These are phyloP conservation scores for Teunomyces panamensis DNA, from an alignment of 805 yeast genomes.

Conservation along the genomic window DNA sequence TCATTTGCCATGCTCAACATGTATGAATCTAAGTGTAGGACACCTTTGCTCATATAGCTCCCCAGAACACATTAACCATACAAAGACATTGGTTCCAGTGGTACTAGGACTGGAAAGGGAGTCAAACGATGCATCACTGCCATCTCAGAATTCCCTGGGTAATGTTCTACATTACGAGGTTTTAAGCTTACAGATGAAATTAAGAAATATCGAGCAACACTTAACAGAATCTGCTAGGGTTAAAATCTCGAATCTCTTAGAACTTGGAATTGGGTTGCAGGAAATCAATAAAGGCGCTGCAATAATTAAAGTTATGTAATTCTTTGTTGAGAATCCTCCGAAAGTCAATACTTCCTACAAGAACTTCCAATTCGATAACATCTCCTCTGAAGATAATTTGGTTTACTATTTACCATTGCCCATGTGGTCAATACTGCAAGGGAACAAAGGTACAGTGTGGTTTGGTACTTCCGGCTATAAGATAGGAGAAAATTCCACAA, in stretches of 20 bases:
- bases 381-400: not conserved
- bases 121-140: too few relatives aligned
- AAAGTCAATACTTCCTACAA: constrained; percentile 1
- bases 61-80: constrained; percentile 11
- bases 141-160: too few relatives aligned
- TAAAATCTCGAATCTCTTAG: not conserved
- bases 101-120: too few relatives aligned
- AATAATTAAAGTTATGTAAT: not conserved
- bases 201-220: constrained; percentile 6
- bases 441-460: constrained; percentile 16
- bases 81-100: not conserved
- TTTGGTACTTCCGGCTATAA: constrained; percentile 12
- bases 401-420: constrained; percentile 9
- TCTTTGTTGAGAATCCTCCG: constrained; percentile 5
- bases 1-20: constrained; percentile 28
- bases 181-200: constrained; percentile 4
- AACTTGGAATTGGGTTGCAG: not conserved
- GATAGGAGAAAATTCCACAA: constrained; percentile 7
- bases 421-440: constrained; percentile 14
- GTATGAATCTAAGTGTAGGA: constrained; percentile 9
- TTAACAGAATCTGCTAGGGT: not conserved
- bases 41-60: constrained; percentile 10
- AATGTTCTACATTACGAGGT: constrained; percentile 3
- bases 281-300: not conserved
- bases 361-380: constrained; percentile 7